Percentiles rank a stretch among this genome's conserved stretches.
Conservation (phyloP, 176 grass and related monocot species). For the Puccinellia tenuiflora region DNA sequence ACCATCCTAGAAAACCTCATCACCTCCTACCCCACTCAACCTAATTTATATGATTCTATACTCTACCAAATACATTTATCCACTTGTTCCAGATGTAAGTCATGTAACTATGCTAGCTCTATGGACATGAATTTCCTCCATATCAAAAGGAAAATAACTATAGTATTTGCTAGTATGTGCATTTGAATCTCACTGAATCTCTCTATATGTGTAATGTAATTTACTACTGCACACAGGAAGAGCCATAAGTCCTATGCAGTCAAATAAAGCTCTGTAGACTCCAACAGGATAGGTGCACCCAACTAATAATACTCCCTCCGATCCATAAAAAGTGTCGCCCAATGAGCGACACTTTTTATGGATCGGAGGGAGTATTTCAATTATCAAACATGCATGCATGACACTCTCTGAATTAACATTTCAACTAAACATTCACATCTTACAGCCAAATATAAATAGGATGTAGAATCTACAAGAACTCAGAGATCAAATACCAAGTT, state of each 20-base stretch:
- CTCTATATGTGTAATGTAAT: not conserved
- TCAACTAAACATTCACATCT: not conserved
- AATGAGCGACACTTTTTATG: no score
- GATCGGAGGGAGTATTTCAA: no score
- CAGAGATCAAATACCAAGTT: not conserved
- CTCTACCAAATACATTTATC: not conserved
- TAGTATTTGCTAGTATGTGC: not conserved
- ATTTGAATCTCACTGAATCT: not conserved
- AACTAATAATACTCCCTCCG: not conserved
- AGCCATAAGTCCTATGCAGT: not conserved
- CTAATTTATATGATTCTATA: not conserved
- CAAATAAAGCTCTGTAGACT: not conserved
- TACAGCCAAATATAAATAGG: not conserved
- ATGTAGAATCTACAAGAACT: not conserved
- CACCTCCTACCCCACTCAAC: not conserved
- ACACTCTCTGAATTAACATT: not conserved
- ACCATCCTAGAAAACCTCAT: not conserved
- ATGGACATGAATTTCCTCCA: not conserved
- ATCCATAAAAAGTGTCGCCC: no score
- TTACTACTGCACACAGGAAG: not conserved
- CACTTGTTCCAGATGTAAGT: not conserved
- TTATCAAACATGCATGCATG: not conserved
- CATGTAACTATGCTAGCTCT: not conserved
- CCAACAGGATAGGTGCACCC: not conserved
- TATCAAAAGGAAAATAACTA: not conserved